Percentiles rank a stretch among this genome's conserved stretches.
Conservation (phyloP, 352 stramenopile species). For the Pythium aphanidermatum region DNA sequence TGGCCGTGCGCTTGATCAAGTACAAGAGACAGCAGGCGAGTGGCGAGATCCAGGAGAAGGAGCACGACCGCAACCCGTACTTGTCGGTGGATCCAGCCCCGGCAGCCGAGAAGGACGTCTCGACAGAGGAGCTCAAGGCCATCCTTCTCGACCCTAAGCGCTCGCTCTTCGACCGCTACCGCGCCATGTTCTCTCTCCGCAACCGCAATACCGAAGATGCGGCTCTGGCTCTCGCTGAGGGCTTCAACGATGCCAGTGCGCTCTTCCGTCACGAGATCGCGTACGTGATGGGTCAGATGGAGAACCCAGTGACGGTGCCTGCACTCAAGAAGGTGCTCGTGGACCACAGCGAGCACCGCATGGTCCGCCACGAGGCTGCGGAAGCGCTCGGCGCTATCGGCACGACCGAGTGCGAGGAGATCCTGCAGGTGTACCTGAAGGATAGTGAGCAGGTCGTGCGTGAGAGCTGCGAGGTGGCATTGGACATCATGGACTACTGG, state of each 20-base stretch:
- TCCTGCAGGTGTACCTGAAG: constrained; percentile 73
- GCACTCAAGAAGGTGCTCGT: constrained; percentile 89
- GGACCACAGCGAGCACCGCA: constrained; percentile 90
- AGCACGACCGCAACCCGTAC: constrained; percentile 88
- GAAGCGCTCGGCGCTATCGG: constrained; percentile 96
- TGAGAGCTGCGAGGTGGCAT: constrained; percentile 94
- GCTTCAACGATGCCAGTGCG: constrained; percentile 71
- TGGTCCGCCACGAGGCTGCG: constrained; percentile 97
- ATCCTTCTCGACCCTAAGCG: constrained; percentile 81
- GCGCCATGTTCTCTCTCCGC: constrained; percentile 97
- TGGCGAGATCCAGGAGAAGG: constrained; percentile 40
- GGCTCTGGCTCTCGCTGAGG: constrained; percentile 63
- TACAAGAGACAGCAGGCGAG: constrained; percentile 80
- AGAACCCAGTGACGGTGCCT: constrained; percentile 77
- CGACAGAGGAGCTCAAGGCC: constrained; percentile 71
- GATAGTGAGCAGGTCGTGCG: constrained; percentile 86
- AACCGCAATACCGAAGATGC: constrained; percentile 93
- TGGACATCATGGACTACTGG: constrained; percentile 98
- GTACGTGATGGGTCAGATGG: constrained; percentile 94
- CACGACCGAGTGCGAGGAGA: constrained; percentile 85
- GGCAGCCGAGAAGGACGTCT: constrained; percentile 62
- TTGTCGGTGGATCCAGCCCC: constrained; percentile 95
- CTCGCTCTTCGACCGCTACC: constrained; percentile 92
- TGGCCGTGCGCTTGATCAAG: constrained; percentile 90
- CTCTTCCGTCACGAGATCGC: constrained; percentile 90